A percentile compares a stretch with the other conserved stretches of the same genome.
phyloP scores from a whole-genome alignment of 352 stramenopile genomes.

The Thraustotheca clavata region DNA sequence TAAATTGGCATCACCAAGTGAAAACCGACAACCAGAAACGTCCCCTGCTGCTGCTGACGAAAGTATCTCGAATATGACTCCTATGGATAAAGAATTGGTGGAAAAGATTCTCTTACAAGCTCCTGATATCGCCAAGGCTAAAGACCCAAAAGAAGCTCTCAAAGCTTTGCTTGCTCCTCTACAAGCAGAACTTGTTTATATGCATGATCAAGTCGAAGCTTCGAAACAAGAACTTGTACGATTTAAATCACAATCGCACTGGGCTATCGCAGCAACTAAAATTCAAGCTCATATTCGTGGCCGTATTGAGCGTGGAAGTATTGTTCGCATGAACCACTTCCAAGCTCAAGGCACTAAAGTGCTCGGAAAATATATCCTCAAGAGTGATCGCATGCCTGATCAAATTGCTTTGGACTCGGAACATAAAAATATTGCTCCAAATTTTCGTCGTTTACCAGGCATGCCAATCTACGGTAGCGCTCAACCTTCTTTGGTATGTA shows the following conservation, averaged over 20 bases:
- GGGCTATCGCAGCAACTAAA: constrained; percentile 34
- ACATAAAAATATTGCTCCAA: constrained; percentile 42
- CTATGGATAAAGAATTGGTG: constrained; percentile 30
- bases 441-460: constrained; percentile 13
- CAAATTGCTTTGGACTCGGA: constrained; percentile 56
- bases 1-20: not conserved
- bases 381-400: constrained; percentile 68
- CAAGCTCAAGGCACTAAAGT: constrained; percentile 23
- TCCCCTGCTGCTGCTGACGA: not conserved
- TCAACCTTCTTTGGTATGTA: constrained; percentile 6
- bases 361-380: constrained; percentile 78
- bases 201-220: not conserved
- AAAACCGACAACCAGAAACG: not conserved
- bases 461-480: constrained; percentile 17
- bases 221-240: not conserved
- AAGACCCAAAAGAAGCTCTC: constrained; percentile 35
- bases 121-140: constrained; percentile 27
- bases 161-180: constrained; percentile 44
- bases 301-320: constrained; percentile 2
- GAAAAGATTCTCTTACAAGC: constrained; percentile 38
- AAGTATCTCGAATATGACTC: not conserved
- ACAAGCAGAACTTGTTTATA: constrained; percentile 16
- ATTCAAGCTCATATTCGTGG: constrained; percentile 70
- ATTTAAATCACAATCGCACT: constrained; percentile 6
- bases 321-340: not conserved